Percentiles rank a stretch among this genome's conserved stretches.
Conservation (phyloP, 1,284 basidiomycete species). For the Gastroboletus turbinatus region DNA sequence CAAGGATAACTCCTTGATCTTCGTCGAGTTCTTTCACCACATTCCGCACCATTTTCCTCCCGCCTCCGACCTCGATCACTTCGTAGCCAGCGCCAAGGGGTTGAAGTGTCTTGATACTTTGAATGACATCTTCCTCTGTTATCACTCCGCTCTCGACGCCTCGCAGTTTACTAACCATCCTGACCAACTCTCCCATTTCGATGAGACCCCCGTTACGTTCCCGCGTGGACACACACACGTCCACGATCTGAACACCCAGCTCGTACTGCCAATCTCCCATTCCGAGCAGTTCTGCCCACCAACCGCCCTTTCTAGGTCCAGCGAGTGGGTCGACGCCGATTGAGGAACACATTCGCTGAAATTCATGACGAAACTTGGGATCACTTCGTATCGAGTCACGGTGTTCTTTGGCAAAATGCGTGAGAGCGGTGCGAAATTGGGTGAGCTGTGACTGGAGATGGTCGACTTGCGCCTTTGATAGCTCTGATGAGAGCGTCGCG, state of each 20-base stretch:
- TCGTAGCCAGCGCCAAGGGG: conserved; percentile 91
- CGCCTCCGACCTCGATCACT: conserved; percentile 66
- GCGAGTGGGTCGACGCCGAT: conserved; percentile 96
- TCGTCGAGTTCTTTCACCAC: conserved; percentile 80
- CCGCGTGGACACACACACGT: conserved; percentile 90
- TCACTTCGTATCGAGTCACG: conserved; percentile 84
- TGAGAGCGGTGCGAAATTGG: conserved; percentile 81
- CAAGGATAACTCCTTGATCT: conserved; percentile 77
- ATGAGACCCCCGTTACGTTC: conserved; percentile 91
- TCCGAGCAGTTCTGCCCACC: conserved; percentile 88
- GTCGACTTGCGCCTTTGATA: conserved; percentile 77
- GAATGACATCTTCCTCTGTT: conserved; percentile 83
- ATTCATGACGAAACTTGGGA: conserved; percentile 87
- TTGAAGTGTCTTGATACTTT: conserved; percentile 84
- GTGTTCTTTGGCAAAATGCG: conserved; percentile 81
- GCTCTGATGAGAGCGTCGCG: conserved; percentile 74
- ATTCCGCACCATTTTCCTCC: conserved; percentile 69
- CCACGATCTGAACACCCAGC: conserved; percentile 95
- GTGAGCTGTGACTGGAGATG: conserved; percentile 81
- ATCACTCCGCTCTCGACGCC: conserved; percentile 61
- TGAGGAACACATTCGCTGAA: conserved; percentile 94
- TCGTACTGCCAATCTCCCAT: conserved; percentile 95
- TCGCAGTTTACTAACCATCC: conserved; percentile 75
- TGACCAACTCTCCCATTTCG: conserved; percentile 82
- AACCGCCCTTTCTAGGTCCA: conserved; percentile 80